phyloP scores from a whole-genome alignment of 2,329 filamentous ascomycete genomes.

The Paecilomyces sp. region DNA sequence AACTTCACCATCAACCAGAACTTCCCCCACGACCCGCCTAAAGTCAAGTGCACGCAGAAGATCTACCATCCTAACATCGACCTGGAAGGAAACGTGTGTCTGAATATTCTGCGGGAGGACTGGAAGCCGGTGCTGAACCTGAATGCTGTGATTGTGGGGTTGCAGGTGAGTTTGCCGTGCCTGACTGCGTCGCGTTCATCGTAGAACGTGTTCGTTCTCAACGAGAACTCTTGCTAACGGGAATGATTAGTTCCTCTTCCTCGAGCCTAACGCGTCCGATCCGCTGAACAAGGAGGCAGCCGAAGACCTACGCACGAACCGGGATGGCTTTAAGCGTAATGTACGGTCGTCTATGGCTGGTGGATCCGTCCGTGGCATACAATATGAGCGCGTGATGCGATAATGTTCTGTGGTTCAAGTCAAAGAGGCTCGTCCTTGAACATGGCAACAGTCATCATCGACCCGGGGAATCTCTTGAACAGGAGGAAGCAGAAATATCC shows the following conservation, averaged over 20 bases:
- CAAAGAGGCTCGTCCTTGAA: background rate
- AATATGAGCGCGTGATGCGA: slow-evolving; percentile 73
- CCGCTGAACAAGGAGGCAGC: slow-evolving; percentile 98
- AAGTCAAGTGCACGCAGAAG: slow-evolving; percentile 94
- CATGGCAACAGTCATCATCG: background rate
- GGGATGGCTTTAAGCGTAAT: slow-evolving; percentile 86
- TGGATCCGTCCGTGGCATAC: slow-evolving; percentile 62
- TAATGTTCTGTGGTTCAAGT: slow-evolving; percentile 21
- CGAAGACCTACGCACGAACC: slow-evolving; percentile 77
- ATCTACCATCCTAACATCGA: slow-evolving; percentile 99
- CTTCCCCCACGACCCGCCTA: slow-evolving; percentile 95
- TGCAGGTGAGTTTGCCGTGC: slow-evolving; percentile 56
- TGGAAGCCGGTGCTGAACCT: slow-evolving; percentile 98
- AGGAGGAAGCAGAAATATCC: background rate
- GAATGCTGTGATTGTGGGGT: slow-evolving; percentile 90
- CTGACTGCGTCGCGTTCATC: background rate
- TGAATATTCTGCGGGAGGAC: slow-evolving; percentile 95
- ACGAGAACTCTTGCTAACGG: background rate
- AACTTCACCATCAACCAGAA: slow-evolving; percentile 87
- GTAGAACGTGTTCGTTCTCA: background rate
- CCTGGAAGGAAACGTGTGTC: slow-evolving; percentile 91
- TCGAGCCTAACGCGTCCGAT: slow-evolving; percentile 94
- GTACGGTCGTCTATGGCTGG: slow-evolving; percentile 79
- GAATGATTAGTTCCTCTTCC: slow-evolving; percentile 75
- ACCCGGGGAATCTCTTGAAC: background rate